phyloP scores from a whole-genome alignment of 169 alveolate species.

The Plasmodium malariae region DNA sequence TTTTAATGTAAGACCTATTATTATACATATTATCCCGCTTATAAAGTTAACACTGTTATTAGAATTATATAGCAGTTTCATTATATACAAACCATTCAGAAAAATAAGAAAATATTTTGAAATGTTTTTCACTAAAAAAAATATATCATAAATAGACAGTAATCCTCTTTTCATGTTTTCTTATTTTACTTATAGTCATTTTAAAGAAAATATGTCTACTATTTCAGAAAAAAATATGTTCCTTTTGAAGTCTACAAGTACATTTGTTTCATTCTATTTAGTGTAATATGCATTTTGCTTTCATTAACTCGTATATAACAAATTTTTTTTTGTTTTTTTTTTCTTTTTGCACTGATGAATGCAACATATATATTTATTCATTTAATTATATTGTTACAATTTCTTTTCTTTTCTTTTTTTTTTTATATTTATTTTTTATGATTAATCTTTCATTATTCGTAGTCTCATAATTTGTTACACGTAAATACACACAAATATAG shows the following conservation, averaged over 20 bases:
- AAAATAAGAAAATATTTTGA: conserved; percentile 58
- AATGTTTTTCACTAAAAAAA: conserved; percentile 47
- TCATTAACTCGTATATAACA: neutral
- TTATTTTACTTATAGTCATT: conserved; percentile 18
- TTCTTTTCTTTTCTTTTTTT: no score
- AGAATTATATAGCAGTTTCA: conserved; percentile 15
- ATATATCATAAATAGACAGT: conserved; percentile 38
- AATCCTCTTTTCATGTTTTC: conserved; percentile 63
- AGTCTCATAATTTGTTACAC: no score
- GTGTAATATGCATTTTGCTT: neutral
- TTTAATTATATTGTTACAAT: no score
- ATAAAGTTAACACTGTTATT: conserved; percentile 11
- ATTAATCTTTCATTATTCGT: no score
- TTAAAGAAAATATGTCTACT: neutral
- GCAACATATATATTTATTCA: neutral
- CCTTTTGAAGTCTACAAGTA: neutral
- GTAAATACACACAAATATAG: neutral
- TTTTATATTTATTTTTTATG: no score
- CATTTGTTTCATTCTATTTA: neutral
- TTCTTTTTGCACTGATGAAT: neutral
- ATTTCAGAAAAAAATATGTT: neutral
- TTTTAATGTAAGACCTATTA: conserved; percentile 48
- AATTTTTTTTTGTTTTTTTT: no score
- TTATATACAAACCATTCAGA: conserved; percentile 39
- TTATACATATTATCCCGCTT: conserved; percentile 16